These are phyloP conservation scores for Punctularia strigosozonata DNA, from an alignment of 768 basidiomycete genomes.

Conservation along the genomic window DNA sequence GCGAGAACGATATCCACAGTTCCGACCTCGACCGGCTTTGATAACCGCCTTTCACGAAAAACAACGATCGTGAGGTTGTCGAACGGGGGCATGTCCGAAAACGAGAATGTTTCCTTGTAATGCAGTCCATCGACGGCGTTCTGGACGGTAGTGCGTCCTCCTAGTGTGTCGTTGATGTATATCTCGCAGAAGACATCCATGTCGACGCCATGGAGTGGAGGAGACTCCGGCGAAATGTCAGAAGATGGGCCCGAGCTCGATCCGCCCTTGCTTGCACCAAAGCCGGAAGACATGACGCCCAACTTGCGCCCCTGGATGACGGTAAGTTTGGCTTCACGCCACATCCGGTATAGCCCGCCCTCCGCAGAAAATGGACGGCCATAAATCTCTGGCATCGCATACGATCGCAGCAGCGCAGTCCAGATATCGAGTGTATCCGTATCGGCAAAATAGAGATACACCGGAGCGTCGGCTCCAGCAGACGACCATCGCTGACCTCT, in stretches of 20 bases:
- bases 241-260: constrained; percentile 14
- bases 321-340: constrained; percentile 69
- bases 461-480: constrained; percentile 39
- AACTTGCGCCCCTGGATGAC: constrained; percentile 68
- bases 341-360: constrained; percentile 79
- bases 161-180: constrained; percentile 51
- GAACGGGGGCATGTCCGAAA: constrained; percentile 71
- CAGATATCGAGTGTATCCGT: constrained; percentile 58
- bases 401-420: constrained; percentile 72
- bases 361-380: constrained; percentile 45
- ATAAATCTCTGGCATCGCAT: constrained; percentile 71
- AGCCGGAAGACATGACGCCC: constrained; percentile 34
- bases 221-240: constrained; percentile 14
- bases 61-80: constrained; percentile 56
- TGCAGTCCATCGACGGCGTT: constrained; percentile 54
- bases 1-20: constrained; percentile 48
- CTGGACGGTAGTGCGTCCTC: constrained; percentile 66
- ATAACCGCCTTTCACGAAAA: constrained; percentile 55
- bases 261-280: constrained; percentile 9
- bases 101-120: constrained; percentile 75
- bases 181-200: constrained; percentile 72
- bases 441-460: constrained; percentile 65
- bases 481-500: constrained; percentile 56
- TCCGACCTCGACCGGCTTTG: constrained; percentile 47
- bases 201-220: constrained; percentile 7